Evolutionary conservation across 163 green algal species (phyloP).

Genomic region (Trebouxiophyceae sp.): DNA sequence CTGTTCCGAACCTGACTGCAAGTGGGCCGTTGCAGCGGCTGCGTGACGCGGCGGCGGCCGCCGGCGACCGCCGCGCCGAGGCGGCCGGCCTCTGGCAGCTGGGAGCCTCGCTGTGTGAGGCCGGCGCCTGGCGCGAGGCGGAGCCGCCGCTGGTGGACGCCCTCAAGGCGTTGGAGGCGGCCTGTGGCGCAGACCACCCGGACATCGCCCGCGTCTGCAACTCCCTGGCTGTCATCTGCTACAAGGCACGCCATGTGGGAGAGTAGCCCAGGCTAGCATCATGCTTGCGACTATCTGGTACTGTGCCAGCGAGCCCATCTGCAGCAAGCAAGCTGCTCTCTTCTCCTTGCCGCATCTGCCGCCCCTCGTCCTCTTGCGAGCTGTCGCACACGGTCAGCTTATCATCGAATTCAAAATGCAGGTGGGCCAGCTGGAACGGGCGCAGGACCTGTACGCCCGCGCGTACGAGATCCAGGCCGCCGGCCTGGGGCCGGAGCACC

Average conservation of each 20-base stretch:
- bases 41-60: constrained; percentile 5
- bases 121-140: constrained; percentile 13
- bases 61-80: constrained; percentile 2
- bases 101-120: constrained; percentile 10
- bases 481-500: constrained; percentile 17
- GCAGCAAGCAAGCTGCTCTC: not conserved
- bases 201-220: constrained; percentile 22
- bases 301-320: no score
- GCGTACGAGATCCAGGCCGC: constrained; percentile 22
- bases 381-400: not conserved
- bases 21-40: constrained; percentile 9
- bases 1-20: not conserved
- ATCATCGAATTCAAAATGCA: not conserved
- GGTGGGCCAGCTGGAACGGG: constrained; percentile 6
- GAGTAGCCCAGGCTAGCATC: no score
- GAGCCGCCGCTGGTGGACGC: constrained; percentile 8
- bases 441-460: constrained; percentile 22
- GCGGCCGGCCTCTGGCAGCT: constrained; percentile 13
- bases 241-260: no score
- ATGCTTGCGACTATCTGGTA: no score
- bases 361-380: not conserved
- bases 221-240: not conserved
- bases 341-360: not conserved
- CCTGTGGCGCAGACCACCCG: constrained; percentile 10
- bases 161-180: constrained; percentile 9